Evolutionary conservation across 108 stramenopile genomes (phyloP), one percentile per base, ranked within the genome.

Genomic region (Stephanodiscus triporus): DNA sequence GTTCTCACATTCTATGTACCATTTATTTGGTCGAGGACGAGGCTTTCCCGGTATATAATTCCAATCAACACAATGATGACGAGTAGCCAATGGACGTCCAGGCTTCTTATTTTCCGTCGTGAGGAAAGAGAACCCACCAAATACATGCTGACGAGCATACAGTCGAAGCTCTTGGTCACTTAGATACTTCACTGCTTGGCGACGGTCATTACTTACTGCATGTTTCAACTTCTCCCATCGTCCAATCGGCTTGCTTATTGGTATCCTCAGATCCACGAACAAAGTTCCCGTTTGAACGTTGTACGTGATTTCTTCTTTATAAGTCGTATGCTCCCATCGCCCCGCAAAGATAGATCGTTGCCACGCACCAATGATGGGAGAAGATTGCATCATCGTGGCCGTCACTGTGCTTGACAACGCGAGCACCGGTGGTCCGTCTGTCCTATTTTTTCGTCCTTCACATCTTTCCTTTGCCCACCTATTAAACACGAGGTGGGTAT

Each of bases 31-130:
- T 29, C 91, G 75, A 26, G 87, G 84, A 70, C 94, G 85, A 26
- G 84, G 70, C 17, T 63, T 74, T 38, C 85, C 82, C 20, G 68
- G 64, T 16, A 93, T 85, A 68, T 85, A 94, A 77, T 96, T 96
- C 95, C 95, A 96, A 70, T 96, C 95, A 30, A 96, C 86, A 65
- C 85, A 87, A 82, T 96, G 95, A 54, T 96, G 92, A 34, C 95
- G 79, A 11, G 94, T 95, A 24, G 87, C 87, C 34, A 87, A 42
- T 30, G 63, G 56, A 66, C 57, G 32, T 0, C 38, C 66, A 4
- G 29, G 37, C 30, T 6, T 61, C 45, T 34, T 51, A 13, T 23
- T 49, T 74, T 54, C 68, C 42, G 58, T 43, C 16, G 53, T 24
- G 37, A 80, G 24, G 26, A 63, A 37, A 0, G 94, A 89, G 63